These are phyloP conservation scores for Bryoerythrophyllum caledonicum DNA, from an alignment of 225 moss, liverwort and hornwort species.

Conservation along the genomic window DNA sequence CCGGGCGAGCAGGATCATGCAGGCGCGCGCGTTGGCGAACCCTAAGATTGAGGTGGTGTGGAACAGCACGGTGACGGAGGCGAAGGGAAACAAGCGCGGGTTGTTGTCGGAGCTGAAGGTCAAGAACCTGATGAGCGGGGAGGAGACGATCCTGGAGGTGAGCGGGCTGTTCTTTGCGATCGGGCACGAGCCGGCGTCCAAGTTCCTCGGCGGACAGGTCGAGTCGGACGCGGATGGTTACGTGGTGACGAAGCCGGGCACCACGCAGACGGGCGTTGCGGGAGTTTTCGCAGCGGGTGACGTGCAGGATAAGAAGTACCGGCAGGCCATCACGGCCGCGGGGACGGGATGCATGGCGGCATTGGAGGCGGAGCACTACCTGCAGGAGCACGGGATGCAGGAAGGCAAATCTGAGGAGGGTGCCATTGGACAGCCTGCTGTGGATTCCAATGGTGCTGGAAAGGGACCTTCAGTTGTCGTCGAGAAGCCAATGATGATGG, in stretches of 20 bases:
- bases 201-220: conserved; percentile 78
- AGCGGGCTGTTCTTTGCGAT: conserved; percentile 91
- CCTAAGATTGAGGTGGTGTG: conserved; percentile 84
- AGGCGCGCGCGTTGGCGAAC: conserved; percentile 68
- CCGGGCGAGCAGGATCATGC: conserved; percentile 98
- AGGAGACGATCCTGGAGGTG: conserved; percentile 42
- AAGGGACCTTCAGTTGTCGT: conserved; percentile 32
- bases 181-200: conserved; percentile 93
- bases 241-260: conserved; percentile 76
- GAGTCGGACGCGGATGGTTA: conserved; percentile 81
- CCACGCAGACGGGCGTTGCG: conserved; percentile 76
- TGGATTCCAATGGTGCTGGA: conserved; percentile 37
- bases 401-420: conserved; percentile 69
- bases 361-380: conserved; percentile 88
- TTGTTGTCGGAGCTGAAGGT: conserved; percentile 66
- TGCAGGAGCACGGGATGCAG: conserved; percentile 69
- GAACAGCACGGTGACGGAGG: conserved; percentile 80
- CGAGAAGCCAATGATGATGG: conserved; percentile 34
- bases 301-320: conserved; percentile 92
- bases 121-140: conserved; percentile 64
- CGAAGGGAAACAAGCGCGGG: conserved; percentile 65
- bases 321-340: conserved; percentile 94
- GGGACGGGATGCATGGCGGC: conserved; percentile 98
- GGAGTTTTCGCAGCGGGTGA: conserved; percentile 97
- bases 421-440: conserved; percentile 15